A percentile compares a stretch with the other conserved stretches of the same genome.
phyloP scores from a whole-genome alignment of 1,139 yeast genomes.

The Oligophagozyma castellii region DNA sequence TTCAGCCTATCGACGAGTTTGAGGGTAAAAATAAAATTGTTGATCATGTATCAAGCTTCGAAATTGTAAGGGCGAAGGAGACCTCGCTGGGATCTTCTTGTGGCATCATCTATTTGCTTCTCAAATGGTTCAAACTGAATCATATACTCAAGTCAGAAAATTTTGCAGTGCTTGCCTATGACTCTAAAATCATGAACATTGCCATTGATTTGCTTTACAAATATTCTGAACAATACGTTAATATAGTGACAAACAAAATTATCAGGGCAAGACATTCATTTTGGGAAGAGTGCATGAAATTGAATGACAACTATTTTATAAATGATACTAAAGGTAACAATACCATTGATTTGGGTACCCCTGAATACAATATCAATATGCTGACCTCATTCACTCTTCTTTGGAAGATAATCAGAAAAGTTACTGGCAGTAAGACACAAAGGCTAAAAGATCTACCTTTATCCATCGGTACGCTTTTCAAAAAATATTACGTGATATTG shows the following conservation, averaged over 20 bases:
- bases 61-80: conserved; percentile 49
- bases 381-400: conserved; percentile 22
- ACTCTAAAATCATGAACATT: conserved; percentile 46
- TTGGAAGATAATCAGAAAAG: conserved; percentile 13
- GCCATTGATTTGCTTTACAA: conserved; percentile 27
- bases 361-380: conserved; percentile 26
- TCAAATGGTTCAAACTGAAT: conserved; percentile 67
- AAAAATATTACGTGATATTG: conserved; percentile 29
- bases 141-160: conserved; percentile 74
- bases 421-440: conserved; percentile 23
- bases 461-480: conserved; percentile 21
- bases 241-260: conserved; percentile 28
- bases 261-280: conserved; percentile 33
- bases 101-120: conserved; percentile 36
- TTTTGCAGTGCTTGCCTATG: conserved; percentile 58
- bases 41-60: conserved; percentile 30
- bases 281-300: conserved; percentile 27
- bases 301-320: conserved; percentile 7
- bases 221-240: conserved; percentile 25
- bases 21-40: conserved; percentile 6
- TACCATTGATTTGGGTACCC: conserved; percentile 3
- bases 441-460: conserved; percentile 24
- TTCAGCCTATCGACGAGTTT: conserved; percentile 5
- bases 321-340: background rate
- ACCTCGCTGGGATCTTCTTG: conserved; percentile 49